These are phyloP conservation scores for Penicillium sp. DNA, from an alignment of 2,329 filamentous ascomycete genomes.

Conservation along the genomic window DNA sequence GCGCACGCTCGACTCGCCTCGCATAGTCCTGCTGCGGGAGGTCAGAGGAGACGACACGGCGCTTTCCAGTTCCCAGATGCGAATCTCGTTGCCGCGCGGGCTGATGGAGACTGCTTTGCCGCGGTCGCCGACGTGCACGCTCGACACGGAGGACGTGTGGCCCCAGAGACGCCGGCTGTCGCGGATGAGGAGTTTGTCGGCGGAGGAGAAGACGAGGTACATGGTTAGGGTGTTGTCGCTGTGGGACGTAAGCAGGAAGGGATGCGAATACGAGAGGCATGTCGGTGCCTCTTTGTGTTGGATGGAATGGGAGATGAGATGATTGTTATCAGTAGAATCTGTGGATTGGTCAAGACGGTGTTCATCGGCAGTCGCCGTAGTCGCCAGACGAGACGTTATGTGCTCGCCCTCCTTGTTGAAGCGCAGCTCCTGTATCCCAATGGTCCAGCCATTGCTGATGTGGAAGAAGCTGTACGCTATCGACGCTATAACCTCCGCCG, in stretches of 20 bases:
- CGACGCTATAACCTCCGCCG: constrained; percentile 66
- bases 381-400: constrained; percentile 35
- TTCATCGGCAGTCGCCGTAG: constrained; percentile 29
- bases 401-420: constrained; percentile 51
- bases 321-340: constrained; percentile 21
- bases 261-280: constrained; percentile 69
- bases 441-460: constrained; percentile 74
- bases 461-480: constrained; percentile 83
- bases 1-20: constrained; percentile 51
- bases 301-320: constrained; percentile 20
- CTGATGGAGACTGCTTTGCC: constrained; percentile 91
- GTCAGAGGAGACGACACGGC: constrained; percentile 48
- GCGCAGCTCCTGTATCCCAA: constrained; percentile 86
- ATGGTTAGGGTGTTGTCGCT: constrained; percentile 84
- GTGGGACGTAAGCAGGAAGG: constrained; percentile 78
- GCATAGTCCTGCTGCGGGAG: constrained; percentile 39
- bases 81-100: constrained; percentile 69
- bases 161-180: constrained; percentile 78
- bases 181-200: constrained; percentile 63
- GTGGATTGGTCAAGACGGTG: constrained; percentile 9
- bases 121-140: constrained; percentile 76
- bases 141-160: constrained; percentile 83
- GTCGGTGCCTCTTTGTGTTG: constrained; percentile 50
- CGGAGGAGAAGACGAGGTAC: constrained; percentile 73
- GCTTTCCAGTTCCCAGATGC: constrained; percentile 87